phyloP scores from a whole-genome alignment of 768 basidiomycete species.

The Boletus fagicola region DNA sequence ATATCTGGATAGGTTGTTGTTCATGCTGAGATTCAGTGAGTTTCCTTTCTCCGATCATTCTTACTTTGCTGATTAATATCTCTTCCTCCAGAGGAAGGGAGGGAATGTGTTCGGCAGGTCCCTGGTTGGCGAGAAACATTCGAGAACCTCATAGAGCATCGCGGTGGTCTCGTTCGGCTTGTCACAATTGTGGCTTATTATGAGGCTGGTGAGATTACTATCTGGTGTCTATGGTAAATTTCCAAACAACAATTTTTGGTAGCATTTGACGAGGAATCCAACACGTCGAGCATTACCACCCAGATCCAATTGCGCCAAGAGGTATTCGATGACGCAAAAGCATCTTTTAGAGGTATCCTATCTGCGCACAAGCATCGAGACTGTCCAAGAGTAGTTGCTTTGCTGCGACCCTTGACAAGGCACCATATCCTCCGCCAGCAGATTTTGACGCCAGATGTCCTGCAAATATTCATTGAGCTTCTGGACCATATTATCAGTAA shows the following conservation, averaged over 20 bases:
- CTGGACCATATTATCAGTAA: background rate
- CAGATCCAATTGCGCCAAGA: background rate
- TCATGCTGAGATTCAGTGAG: slow-evolving; percentile 20
- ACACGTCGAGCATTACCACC: background rate
- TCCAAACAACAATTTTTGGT: background rate
- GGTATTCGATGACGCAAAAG: slow-evolving; percentile 1
- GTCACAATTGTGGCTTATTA: slow-evolving; percentile 10
- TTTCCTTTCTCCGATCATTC: background rate
- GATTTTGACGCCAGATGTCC: slow-evolving; percentile 1
- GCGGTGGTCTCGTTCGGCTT: slow-evolving; percentile 3
- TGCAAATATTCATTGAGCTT: background rate
- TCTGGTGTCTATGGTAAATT: background rate
- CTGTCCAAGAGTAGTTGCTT: slow-evolving; percentile 10
- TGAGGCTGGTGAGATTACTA: slow-evolving; percentile 8
- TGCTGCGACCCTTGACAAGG: slow-evolving; percentile 13
- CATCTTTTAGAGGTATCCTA: slow-evolving; percentile 2
- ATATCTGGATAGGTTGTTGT: no score
- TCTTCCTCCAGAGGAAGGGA: slow-evolving; percentile 5
- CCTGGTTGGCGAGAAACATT: background rate
- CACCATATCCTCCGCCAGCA: background rate
- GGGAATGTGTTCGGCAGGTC: background rate
- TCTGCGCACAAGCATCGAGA: slow-evolving; percentile 8
- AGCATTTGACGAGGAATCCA: background rate
- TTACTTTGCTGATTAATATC: background rate
- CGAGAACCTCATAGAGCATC: background rate